Base-by-base conservation (phyloP, 352 stramenopile species). In the Pythium brachiatum region DNA sequence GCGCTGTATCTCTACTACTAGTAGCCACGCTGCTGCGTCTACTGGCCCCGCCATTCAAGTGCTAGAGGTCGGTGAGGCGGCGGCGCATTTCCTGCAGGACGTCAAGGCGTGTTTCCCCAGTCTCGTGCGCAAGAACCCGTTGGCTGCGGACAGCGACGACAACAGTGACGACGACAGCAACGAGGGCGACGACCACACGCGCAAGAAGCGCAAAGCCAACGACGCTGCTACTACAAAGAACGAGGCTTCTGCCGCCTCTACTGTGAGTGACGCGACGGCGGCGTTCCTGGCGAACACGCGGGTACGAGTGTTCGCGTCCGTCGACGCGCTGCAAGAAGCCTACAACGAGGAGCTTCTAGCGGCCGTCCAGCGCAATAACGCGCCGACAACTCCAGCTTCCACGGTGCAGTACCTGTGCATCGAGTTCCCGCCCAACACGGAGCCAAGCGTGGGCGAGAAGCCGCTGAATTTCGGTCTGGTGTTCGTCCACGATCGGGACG, bases 41-140 rank as follows among this genome's bases (percentile, higher is more conserved):
- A 27, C 3, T 46, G 16, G 36, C 1, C 51, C 57, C 0, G 43
- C 59, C 26, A 72, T 76, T 15, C 58, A 76, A 55, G 69, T 75
- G 25, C 53, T 92, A 20, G 81, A 89, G 48, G 69, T 84, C 20
- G 83, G 83, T 25, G 81, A 89, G 60, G 53, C 72, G 36, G 79
- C 81, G 1, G 76, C 75, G 26, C 67, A 76, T 5, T 81, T 92
- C 23, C 57, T 83, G 7, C 71, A 76, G 23, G 76, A 82, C 32
- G 69, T 88, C 32, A 69, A 73, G 51, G 69, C 70, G 18, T 90
- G 81, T 51, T 92, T 92, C 60, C 83, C 83, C 3, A 87, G 69
- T 32, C 62, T 92, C 16, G 76, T 90, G 63, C 74, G 76, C 27
- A 68, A 64, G 48, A 88, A 75, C 53, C 77, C 72, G 8, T 55